phyloP scores from a whole-genome alignment of 257 asterid genomes.

The Leonotis leonurus region DNA sequence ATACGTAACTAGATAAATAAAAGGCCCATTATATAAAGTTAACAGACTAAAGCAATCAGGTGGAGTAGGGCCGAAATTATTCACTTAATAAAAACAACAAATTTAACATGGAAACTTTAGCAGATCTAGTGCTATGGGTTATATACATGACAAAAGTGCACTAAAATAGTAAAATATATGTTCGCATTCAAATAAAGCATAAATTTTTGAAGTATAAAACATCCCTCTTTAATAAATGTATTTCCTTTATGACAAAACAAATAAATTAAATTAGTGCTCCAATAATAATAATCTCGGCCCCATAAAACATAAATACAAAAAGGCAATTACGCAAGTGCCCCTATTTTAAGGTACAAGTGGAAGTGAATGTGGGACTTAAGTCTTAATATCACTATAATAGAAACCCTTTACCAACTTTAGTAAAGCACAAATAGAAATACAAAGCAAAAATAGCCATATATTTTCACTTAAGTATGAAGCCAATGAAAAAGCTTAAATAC shows the following conservation, averaged over 20 bases:
- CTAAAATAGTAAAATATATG: neutral
- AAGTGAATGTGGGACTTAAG: conserved; percentile 18
- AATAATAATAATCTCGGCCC: conserved; percentile 7
- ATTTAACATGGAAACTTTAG: neutral
- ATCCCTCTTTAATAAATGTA: neutral
- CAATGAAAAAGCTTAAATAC: no score
- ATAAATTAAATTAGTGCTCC: neutral
- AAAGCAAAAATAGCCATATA: conserved; percentile 8
- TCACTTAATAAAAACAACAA: neutral
- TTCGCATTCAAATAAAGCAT: neutral
- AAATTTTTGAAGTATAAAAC: neutral
- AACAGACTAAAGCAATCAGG: neutral
- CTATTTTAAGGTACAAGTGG: conserved; percentile 13
- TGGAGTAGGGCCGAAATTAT: neutral
- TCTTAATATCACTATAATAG: conserved; percentile 5
- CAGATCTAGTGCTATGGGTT: neutral
- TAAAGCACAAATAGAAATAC: conserved; percentile 15
- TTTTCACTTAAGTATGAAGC: no score
- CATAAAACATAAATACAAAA: conserved; percentile 13
- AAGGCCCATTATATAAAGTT: neutral
- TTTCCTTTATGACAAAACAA: neutral
- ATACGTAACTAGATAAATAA: neutral
- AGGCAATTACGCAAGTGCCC: conserved; percentile 11
- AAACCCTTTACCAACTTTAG: conserved; percentile 23
- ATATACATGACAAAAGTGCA: neutral